Base-by-base conservation (phyloP, 345 rosid species). In the Crucihimalaya himalaica region DNA sequence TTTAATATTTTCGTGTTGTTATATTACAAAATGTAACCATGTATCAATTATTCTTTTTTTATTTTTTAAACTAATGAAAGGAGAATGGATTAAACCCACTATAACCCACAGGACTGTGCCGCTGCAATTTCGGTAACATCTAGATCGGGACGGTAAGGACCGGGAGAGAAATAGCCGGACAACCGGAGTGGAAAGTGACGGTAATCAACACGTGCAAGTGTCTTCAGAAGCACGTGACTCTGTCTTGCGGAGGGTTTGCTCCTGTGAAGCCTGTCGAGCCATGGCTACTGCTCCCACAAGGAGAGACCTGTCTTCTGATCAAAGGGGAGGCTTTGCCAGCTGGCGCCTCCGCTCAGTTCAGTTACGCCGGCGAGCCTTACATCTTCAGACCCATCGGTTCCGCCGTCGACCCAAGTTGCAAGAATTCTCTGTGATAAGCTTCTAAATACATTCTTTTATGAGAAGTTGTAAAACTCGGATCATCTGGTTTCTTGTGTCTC, bases 191-290 rank as follows among this genome's bases (percentile, higher is more conserved):
- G 53, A 23, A 10, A 75, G 68, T 75, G 56, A 60, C 63, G 14
- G 74, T 75, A 32, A 32, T 4, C 63, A 75, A 75, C 74, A 75
- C 79, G 69, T 75, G 79, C 63, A 68, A 50, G 3, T 60, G 74
- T 51, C 27, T 40, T 51, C 68, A 51, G 56, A 52, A 68, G 40
- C 31, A 60, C 48, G 74, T 75, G 79, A 68, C 47, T 50, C 34
- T 74, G 47, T 59, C 53, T 50, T 75, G 73, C 45, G 4, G 5
- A 6, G 62, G 43, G 19, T 50, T 67, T 75, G 35, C 43, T 59
- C 73, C 72, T 40, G 68, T 75, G 61, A 59, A 59, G 46, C 53
- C 11, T 51, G 79, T 61, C 5, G 63, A 60, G 47, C 63, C 69
- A 75, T 29, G 55, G 73, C 57, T 75, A 23, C 56, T 75, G 11